Evolutionary conservation across 75 land plant species (phyloP).

Genomic region (Gnetum montanum): DNA sequence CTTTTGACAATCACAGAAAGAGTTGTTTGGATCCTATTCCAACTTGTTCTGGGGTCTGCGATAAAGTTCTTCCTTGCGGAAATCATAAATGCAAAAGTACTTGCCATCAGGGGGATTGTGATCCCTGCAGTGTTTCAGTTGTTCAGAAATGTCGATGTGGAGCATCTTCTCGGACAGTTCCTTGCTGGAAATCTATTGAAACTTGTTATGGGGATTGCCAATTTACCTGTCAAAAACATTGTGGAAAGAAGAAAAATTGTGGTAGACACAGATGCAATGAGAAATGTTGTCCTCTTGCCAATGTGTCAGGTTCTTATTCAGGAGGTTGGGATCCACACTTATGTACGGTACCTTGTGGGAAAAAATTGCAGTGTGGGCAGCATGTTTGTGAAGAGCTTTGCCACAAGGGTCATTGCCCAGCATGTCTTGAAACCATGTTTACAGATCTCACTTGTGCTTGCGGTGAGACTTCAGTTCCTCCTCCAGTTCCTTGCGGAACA

Average conservation of each 20-base stretch:
- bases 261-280: slow-evolving; percentile 93
- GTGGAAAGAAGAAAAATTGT: slow-evolving; percentile 88
- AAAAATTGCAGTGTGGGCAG: slow-evolving; percentile 84
- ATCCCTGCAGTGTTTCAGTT: slow-evolving; percentile 54
- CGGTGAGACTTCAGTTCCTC: slow-evolving; percentile 88
- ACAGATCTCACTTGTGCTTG: slow-evolving; percentile 93
- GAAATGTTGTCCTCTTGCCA: slow-evolving; percentile 67
- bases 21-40: slow-evolving; percentile 87
- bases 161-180: slow-evolving; percentile 55
- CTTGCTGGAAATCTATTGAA: slow-evolving; percentile 40
- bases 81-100: slow-evolving; percentile 43
- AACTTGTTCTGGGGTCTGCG: slow-evolving; percentile 60
- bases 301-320: slow-evolving; percentile 4
- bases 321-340: slow-evolving; percentile 71
- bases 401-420: slow-evolving; percentile 92
- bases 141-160: slow-evolving; percentile 84
- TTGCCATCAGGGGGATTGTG: slow-evolving; percentile 74
- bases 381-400: slow-evolving; percentile 79
- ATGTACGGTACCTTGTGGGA: slow-evolving; percentile 74
- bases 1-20: slow-evolving; percentile 31
- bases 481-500: slow-evolving; percentile 97
- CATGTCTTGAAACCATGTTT: slow-evolving; percentile 88
- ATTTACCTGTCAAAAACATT: slow-evolving; percentile 71
- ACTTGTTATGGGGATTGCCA: slow-evolving; percentile 8
- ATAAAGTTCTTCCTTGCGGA: slow-evolving; percentile 59